Base-by-base conservation (phyloP, 1,139 yeast species). In the Blastobotrys serpentis region DNA sequence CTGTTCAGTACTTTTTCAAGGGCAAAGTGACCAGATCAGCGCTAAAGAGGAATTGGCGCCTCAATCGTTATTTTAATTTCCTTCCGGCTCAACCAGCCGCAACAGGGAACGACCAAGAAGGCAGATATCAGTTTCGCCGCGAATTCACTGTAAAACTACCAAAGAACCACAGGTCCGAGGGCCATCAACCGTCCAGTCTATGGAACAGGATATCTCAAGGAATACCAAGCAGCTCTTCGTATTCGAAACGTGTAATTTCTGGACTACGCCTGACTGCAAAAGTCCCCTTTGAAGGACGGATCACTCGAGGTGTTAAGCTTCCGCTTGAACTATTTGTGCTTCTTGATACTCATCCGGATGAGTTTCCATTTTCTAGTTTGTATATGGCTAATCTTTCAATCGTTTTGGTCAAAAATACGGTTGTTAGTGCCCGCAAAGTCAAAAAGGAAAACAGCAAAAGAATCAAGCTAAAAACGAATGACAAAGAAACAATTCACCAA, bases 11-110 rank as follows among this genome's bases (percentile, higher is more conserved):
- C 58, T 79, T 74, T 57, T 69, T 82, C 47, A 81, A 81, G 60
- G 85, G 74, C 6, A 81, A 85, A 0, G 80, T 82, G 42, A 78
- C 75, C 51, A 64, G 84, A 47, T 68, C 83, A 1, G 74, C 82
- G 3, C 63, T 81, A 46, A 78, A 77, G 53, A 54, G 73, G 36
- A 81, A 79, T 53, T 61, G 76, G 34, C 65, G 85, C 42, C 65
- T 75, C 4, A 63, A 62, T 41, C 77, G 74, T 46, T 82, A 82
- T 1, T 78, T 82, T 55, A 65, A 70, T 1, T 78, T 81, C 51
- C 59, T 77, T 29, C 86, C 85, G 0, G 66, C 78, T 46, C 85
- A 81, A 56, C 71, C 70, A 3, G 57, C 49, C 56, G 71, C 70
- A 2, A n/a, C n/a, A n/a, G n/a, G n/a, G n/a, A 58, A 50, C 56